Base-by-base conservation (phyloP, 23 red algal species). In the Gracilaria caudata region DNA sequence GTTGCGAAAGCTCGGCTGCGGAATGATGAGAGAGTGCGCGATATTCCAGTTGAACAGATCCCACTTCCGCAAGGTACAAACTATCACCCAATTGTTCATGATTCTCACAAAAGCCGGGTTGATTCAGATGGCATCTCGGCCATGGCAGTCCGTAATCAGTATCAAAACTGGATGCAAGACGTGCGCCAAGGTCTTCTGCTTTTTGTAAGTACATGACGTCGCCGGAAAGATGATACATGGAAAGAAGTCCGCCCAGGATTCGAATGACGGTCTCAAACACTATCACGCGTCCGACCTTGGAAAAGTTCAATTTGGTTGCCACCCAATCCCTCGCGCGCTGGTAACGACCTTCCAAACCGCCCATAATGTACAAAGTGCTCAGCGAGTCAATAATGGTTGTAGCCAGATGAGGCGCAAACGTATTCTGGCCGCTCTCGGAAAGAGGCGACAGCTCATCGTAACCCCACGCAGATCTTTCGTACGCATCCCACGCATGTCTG, bases 291-390 rank as follows among this genome's bases (percentile, higher is more conserved):
- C 74, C 74, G 16, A 87, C 89, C 0, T 55, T 86, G 0, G 47
- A 82, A 68, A 97, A 81, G 44, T 80, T 16, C n/a, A 92, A 61
- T 7, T 75, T 21, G 17, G 33, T 47, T 25, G 89, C 80, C 10
- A 97, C 80, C 70, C 73, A 94, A 39, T 49, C 66, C 7, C 95
- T 79, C 9, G 81, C 81, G 12, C 51, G 44, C 29, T 70, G 40
- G 28, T 85, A 85, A 17, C 81, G 81, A 2, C 63, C 81, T 33
- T 85, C 39, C 23, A 85, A 40, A 7, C 81, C 81, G 25, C 64
- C 81, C 89, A 97, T 93, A 10, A 97, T 81, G 30, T 94, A 90
- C 86, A 97, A 80, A 11, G 95, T 97, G 29, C 66, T 55, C 17
- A 97, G 68, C 19, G 90, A 54, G 38, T 97, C 95, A 34, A 97